Conservation (phyloP, 306 rosid species). For the Cajanus cajan region DNA sequence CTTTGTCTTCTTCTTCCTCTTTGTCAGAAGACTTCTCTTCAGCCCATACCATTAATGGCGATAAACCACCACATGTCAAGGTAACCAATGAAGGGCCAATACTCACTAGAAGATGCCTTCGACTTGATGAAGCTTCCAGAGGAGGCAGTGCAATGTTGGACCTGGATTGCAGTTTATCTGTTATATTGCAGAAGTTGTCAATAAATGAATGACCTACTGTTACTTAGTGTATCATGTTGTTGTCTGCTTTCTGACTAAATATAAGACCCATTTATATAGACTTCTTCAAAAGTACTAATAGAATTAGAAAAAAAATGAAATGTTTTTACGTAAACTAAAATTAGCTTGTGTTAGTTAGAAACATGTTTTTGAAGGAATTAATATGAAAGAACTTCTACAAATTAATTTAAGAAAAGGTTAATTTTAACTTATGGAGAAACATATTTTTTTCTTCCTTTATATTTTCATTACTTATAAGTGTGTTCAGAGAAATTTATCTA, state of each 20-base stretch:
- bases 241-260: background rate
- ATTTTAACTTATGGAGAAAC: no score
- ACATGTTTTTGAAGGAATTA: no score
- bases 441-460: no score
- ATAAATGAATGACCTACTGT: conserved; percentile 25
- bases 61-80: conserved; percentile 46
- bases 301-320: no score
- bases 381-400: no score
- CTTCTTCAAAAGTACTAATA: no score
- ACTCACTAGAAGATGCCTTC: conserved; percentile 48
- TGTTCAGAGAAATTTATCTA: no score
- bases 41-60: conserved; percentile 49
- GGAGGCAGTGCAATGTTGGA: conserved; percentile 44
- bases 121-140: conserved; percentile 42
- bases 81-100: conserved; percentile 45
- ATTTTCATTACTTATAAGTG: no score
- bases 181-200: conserved; percentile 49
- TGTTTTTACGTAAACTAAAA: no score
- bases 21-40: conserved; percentile 46
- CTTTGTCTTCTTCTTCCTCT: conserved; percentile 55
- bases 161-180: conserved; percentile 59
- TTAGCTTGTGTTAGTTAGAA: no score
- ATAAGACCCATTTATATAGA: background rate
- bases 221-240: conserved; percentile 1
- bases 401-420: no score